Base-by-base conservation (phyloP, 345 rosid species). In the Microcos paniculata region DNA sequence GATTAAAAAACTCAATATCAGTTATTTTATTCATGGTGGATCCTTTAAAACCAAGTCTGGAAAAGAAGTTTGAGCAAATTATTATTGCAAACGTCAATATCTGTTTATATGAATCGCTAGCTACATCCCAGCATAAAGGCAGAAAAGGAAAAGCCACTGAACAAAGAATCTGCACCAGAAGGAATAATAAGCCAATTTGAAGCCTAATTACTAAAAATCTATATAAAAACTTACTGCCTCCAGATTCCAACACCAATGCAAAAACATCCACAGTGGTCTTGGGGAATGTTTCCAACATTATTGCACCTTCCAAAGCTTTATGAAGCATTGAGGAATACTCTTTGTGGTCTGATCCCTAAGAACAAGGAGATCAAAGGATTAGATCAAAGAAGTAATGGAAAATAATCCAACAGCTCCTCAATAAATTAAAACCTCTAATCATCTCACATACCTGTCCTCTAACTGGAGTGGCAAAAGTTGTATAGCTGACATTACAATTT, bases 181-280 rank as follows among this genome's bases (percentile, higher is more conserved):
- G 11, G 28, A 68, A 49, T 49, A 68, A 62, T 51, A 55, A 66
- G 72, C 59, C 55, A 55, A 53, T 46, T 62, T 63, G 45, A 69
- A 71, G 64, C 64, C 72, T 28, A 26, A 18, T 28, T 68, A 49
- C 40, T 9, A 68, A 40, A 45, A 26, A 40, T 53, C 2, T 6
- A 23, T 21, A 45, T 8, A 56, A 68, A 53, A 9, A 87, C 99
- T 91, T 87, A 96, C 98, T 83, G 85, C 99, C 99, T 72, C 97
- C 98, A 78, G 98, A 93, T 83, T 93, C 98, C 88, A 96, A 86
- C 58, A 93, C 97, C 81, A 96, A 82, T 0, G 97, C 99, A 82
- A 93, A 96, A 58, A 96, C 94, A 83, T 96, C 98, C 26, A 92
- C 98, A 2, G 99, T 93, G 64, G 99, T 89, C 85, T 96, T 93